Base-by-base conservation (phyloP, 768 basidiomycete genomes). In the Tylopilus rubrobrunneus region DNA sequence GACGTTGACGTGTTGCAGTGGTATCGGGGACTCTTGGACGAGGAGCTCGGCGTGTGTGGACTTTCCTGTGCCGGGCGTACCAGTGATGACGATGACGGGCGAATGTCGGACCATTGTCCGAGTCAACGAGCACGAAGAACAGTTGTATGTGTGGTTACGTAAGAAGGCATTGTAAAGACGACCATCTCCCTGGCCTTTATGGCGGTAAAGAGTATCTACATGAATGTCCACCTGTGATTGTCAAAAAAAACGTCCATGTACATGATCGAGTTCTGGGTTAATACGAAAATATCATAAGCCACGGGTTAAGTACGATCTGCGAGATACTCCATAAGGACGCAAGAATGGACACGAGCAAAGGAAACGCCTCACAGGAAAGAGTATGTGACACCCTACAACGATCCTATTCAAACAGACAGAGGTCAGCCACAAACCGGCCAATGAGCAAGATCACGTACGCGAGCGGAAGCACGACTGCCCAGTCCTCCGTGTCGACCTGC, bases 61-160 rank as follows among this genome's bases (percentile, higher is more conserved):
- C 70, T 99, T 99, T 51, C 93, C 95, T 34, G 93, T 95, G n/a
- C 92, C 92, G 11, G 92, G 92, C 15, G 92, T 94, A 56, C 92
- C 93, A 41, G 92, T 95, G 62, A 95, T 83, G 60, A 95, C 68
- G 64, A 95, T 89, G 47, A 86, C 79, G 43, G 90, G 91, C 25
- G 69, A 73, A 56, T 70, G 71, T 34, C 59, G 57, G 49, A 56
- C 53, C 60, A 53, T 62, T 29, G 8, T 56, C 25, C 5, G 25
- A 25, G 29, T 31, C 29, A 10, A 31, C 29, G 29, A 31, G 5
- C 5, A 5, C 2, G 25, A 5, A 5, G 2, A 5, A 5, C 25
- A 5, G 5, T 25, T 2, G n/a, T n/a, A 25, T 25, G 25, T 25
- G 25, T 25, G 25, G 25, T 25, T 25, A 25, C 25, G 25, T 25